These are phyloP conservation scores for Cardamine chenopodiifolia DNA, from an alignment of 345 rosid species.

Conservation along the genomic window DNA sequence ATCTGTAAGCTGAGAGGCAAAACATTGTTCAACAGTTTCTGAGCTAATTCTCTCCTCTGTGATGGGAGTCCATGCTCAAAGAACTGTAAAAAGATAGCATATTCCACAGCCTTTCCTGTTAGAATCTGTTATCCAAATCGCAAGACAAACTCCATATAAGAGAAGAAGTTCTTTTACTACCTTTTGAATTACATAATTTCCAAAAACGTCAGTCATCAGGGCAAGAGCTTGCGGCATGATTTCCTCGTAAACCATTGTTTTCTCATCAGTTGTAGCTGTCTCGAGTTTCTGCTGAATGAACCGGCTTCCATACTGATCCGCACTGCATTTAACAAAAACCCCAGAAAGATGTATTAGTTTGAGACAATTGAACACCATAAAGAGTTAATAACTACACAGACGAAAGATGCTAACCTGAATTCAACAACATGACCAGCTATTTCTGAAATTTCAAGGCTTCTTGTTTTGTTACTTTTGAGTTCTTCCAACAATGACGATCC, in stretches of 20 bases:
- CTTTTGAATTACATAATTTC: slow-evolving; percentile 96
- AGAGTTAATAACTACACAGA: background rate
- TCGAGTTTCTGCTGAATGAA: slow-evolving; percentile 97
- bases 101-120: background rate
- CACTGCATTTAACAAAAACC: slow-evolving; percentile 46
- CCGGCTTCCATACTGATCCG: slow-evolving; percentile 95
- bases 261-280: slow-evolving; percentile 85
- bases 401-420: slow-evolving; percentile 53
- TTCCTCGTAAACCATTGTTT: slow-evolving; percentile 83
- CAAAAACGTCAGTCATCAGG: slow-evolving; percentile 94
- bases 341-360: no score
- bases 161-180: slow-evolving; percentile 40
- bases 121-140: background rate
- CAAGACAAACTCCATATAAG: no score
- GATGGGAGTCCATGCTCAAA: slow-evolving; percentile 91
- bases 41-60: slow-evolving; percentile 83
- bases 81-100: slow-evolving; percentile 54
- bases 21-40: slow-evolving; percentile 78
- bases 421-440: slow-evolving; percentile 74
- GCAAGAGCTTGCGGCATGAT: slow-evolving; percentile 84
- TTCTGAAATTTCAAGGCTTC: slow-evolving; percentile 69
- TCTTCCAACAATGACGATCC: slow-evolving; percentile 73
- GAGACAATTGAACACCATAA: background rate
- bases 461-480: slow-evolving; percentile 70
- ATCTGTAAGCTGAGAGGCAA: slow-evolving; percentile 90